phyloP scores from a whole-genome alignment of 129 eudicot genomes.

The Heracleum sosnowskyi region DNA sequence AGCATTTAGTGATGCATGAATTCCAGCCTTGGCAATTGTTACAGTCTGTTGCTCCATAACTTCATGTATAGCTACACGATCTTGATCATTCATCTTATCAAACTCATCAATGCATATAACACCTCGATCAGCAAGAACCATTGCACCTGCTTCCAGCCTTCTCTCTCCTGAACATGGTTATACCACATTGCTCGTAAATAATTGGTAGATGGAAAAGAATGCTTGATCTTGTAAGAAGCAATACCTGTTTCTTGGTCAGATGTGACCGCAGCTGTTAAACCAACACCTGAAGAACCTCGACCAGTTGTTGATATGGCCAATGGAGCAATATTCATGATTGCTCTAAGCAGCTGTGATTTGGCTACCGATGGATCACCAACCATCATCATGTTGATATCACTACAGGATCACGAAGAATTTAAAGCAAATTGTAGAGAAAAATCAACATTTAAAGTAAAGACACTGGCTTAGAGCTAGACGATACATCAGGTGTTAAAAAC shows the following conservation, averaged over 20 bases:
- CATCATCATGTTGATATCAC: slow-evolving; percentile 99
- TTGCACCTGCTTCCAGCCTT: slow-evolving; percentile 99
- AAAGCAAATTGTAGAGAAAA: too few relatives aligned
- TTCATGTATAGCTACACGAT: slow-evolving; percentile 99
- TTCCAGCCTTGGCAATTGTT: slow-evolving; percentile 98
- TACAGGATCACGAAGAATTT: too few relatives aligned
- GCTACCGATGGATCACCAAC: slow-evolving; percentile 99
- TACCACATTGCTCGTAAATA: background rate
- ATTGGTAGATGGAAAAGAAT: background rate
- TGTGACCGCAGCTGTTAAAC: slow-evolving; percentile 97
- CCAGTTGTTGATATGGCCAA: slow-evolving; percentile 96
- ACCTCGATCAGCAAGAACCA: slow-evolving; percentile 99
- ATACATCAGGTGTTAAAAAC: background rate
- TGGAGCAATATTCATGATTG: slow-evolving; percentile 98
- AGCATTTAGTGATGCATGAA: slow-evolving; percentile 94
- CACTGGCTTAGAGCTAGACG: too few relatives aligned
- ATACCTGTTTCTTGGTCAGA: slow-evolving; percentile 98
- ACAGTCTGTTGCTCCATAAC: slow-evolving; percentile 99
- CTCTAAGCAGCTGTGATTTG: slow-evolving; percentile 94
- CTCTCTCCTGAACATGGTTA: slow-evolving; percentile 56
- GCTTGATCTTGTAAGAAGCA: background rate
- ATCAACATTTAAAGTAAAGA: too few relatives aligned
- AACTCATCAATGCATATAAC: slow-evolving; percentile 97
- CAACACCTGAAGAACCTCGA: slow-evolving; percentile 99
- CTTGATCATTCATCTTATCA: slow-evolving; percentile 98